Base-by-base conservation (phyloP, 2,329 filamentous ascomycete genomes). In the Microascus cirrosus region DNA sequence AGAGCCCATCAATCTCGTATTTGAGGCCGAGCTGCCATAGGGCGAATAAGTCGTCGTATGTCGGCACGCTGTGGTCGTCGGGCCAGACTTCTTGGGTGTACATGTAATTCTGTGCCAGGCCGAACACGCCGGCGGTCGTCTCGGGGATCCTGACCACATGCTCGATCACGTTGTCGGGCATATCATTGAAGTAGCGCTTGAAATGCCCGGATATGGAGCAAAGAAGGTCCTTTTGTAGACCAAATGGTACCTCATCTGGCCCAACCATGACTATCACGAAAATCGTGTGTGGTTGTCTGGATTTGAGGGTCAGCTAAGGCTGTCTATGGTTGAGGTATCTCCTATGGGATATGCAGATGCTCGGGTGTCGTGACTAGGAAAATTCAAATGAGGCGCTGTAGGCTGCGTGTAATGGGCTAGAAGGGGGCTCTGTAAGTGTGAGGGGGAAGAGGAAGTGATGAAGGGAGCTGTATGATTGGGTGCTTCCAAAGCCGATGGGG, bases 191-290 rank as follows among this genome's bases (percentile, higher is more conserved):
- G 59, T 76, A 69, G 2, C 71, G 65, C 6, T 70, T 70, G 62
- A 79, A 84, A 63, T 73, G 75, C 2, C 69, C 63, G 10, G 79
- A 82, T 61, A 76, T 77, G 34, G 75, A 70, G 60, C 77, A 80
- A 25, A 84, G 69, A 58, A 83, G 81, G 65, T 84, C 77, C 60
- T 80, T 81, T 60, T 83, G 81, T 13, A 84, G 74, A 12, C 77
- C 79, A 62, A 83, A 84, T 0, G 80, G 79, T 15, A 67, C 67
- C 63, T 81, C 76, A 0, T 80, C 72, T 2, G 72, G 68, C 0
- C 81, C 81, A 32, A 82, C 76, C 1, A 83, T 66, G 53, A 82
- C 67, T 20, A 83, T 77, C 51, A 80, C 77, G 61, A 83, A 82
- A 10, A 74, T 72, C 0, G 79, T 74, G 62, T 84, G 81, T 1